Conservation (phyloP, 805 yeast genomes). For the Barnettozyma siamensis region DNA sequence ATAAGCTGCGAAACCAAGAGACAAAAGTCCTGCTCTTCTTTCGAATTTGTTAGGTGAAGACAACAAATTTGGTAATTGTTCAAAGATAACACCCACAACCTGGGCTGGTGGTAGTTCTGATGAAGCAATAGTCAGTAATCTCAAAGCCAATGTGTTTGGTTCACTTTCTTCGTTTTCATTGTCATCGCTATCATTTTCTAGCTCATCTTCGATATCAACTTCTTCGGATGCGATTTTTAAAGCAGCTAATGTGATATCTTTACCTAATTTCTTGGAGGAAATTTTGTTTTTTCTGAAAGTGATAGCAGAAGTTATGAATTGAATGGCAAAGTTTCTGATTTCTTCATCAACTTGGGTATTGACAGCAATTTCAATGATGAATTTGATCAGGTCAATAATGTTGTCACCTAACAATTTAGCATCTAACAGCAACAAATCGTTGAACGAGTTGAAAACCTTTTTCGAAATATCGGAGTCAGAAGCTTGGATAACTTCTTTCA, state of each 20-base stretch:
- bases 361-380: slow-evolving; percentile 70
- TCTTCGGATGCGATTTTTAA: slow-evolving; percentile 77
- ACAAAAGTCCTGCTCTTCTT: slow-evolving; percentile 81
- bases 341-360: slow-evolving; percentile 71
- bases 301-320: slow-evolving; percentile 73
- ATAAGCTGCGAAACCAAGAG: slow-evolving; percentile 75
- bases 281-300: slow-evolving; percentile 78
- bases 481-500: slow-evolving; percentile 63
- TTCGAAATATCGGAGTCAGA: slow-evolving; percentile 70
- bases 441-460: slow-evolving; percentile 78
- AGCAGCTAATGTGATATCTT: slow-evolving; percentile 67
- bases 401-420: slow-evolving; percentile 73
- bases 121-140: slow-evolving; percentile 74
- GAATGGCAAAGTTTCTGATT: slow-evolving; percentile 74
- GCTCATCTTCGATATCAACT: slow-evolving; percentile 68
- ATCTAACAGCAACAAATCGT: slow-evolving; percentile 71
- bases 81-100: slow-evolving; percentile 74
- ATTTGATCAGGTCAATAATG: slow-evolving; percentile 59
- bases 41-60: slow-evolving; percentile 63
- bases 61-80: slow-evolving; percentile 51
- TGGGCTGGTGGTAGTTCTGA: slow-evolving; percentile 89
- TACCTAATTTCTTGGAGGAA: slow-evolving; percentile 76
- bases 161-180: slow-evolving; percentile 90
- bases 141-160: slow-evolving; percentile 71
- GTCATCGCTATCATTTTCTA: slow-evolving; percentile 78